Percentiles rank a stretch among this genome's conserved stretches.
phyloP scores from a whole-genome alignment of 2,329 filamentous ascomycete genomes.

The Verticillium nonalfalfae region DNA sequence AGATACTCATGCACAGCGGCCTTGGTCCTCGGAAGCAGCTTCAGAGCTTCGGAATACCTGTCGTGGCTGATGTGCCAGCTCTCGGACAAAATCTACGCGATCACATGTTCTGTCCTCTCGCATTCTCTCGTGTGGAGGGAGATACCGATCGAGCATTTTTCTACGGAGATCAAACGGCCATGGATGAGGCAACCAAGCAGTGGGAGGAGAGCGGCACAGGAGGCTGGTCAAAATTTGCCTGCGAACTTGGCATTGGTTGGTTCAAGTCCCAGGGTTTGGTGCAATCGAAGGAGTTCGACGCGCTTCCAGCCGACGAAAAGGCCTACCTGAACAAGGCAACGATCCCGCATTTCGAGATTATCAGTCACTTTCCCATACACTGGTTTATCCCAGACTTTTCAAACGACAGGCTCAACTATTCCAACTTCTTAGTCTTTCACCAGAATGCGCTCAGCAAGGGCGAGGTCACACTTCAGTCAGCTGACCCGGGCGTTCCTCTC shows the following conservation, averaged over 20 bases:
- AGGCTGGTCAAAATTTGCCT: conserved; percentile 30
- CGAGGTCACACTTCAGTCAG: conserved; percentile 43
- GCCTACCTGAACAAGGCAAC: conserved; percentile 38
- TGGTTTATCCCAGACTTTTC: conserved; percentile 31
- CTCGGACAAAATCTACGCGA: conserved; percentile 34
- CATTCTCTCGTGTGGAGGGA: conserved; percentile 30
- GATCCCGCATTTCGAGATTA: conserved; percentile 51
- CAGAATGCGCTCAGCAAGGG: conserved; percentile 50
- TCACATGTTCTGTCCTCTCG: conserved; percentile 29
- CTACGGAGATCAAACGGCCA: conserved; percentile 32
- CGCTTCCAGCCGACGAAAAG: conserved; percentile 35
- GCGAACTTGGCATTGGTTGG: conserved; percentile 32
- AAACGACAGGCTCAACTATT: conserved; percentile 29
- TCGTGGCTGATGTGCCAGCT: conserved; percentile 24
- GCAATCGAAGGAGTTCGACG: conserved; percentile 39
- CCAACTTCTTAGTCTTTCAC: conserved; percentile 36
- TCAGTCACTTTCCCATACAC: conserved; percentile 38
- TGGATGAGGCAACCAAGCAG: conserved; percentile 37
- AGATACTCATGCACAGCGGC: conserved; percentile 38
- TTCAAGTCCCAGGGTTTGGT: conserved; percentile 34
- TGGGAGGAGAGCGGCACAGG: conserved; percentile 38
- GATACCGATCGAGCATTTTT: conserved; percentile 37
- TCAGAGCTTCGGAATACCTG: conserved; percentile 23
- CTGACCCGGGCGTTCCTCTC: conserved; percentile 42
- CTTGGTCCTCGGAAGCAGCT: conserved; percentile 30